Conservation (phyloP, 73 alveolate species). For the Stentor roeselii region DNA sequence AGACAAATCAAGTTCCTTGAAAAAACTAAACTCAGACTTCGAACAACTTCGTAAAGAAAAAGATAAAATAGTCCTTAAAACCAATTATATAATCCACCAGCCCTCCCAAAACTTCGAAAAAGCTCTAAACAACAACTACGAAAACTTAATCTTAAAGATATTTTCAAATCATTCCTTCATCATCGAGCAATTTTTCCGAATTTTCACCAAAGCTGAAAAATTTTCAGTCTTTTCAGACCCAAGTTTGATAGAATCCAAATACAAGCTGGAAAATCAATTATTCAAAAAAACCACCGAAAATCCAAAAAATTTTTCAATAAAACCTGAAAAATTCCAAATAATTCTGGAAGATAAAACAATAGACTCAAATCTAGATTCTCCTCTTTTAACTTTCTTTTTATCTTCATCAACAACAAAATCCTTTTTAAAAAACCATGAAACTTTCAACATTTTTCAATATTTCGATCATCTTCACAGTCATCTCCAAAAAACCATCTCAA, state of each 20-base stretch:
- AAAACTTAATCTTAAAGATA: too few relatives aligned
- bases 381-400: background rate
- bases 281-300: background rate
- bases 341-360: background rate
- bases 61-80: too few relatives aligned
- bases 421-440: background rate
- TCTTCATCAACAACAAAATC: background rate
- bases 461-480: background rate
- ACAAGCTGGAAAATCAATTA: conserved; percentile 25
- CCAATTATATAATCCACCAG: too few relatives aligned
- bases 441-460: background rate
- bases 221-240: conserved; percentile 84
- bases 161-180: too few relatives aligned
- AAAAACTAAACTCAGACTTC: too few relatives aligned
- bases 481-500: background rate
- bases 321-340: too few relatives aligned
- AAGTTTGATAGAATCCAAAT: conserved; percentile 61
- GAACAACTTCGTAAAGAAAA: too few relatives aligned
- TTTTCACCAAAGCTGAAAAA: conserved; percentile 43
- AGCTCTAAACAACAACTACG: too few relatives aligned
- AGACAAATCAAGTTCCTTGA: too few relatives aligned
- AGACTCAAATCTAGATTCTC: background rate
- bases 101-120: too few relatives aligned
- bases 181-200: too few relatives aligned
- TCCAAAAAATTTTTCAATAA: background rate